These are phyloP conservation scores for Xylariaceae sp. DNA, from an alignment of 2,329 filamentous ascomycete species.

Conservation along the genomic window DNA sequence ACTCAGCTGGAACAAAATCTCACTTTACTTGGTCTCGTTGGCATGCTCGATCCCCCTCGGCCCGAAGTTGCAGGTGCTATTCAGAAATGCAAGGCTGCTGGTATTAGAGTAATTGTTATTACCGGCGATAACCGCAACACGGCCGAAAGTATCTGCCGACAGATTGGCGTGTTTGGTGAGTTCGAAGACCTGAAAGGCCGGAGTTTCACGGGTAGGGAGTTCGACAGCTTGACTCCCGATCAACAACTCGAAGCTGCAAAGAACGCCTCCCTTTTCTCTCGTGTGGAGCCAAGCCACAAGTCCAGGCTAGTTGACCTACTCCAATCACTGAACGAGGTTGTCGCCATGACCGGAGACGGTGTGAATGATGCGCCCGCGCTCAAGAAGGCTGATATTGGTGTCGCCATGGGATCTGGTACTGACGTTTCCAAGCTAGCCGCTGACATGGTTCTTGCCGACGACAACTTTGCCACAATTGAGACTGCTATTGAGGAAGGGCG, in stretches of 20 bases:
- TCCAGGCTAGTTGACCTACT: conserved; percentile 96
- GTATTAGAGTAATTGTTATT: conserved; percentile 95
- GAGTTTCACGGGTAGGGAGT: conserved; percentile 92
- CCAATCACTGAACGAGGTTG: conserved; percentile 87
- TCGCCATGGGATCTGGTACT: conserved; percentile 97
- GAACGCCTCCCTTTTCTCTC: conserved; percentile 86
- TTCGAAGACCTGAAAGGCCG: conserved; percentile 83
- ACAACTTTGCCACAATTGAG: conserved; percentile 98
- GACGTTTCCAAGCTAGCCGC: conserved; percentile 95
- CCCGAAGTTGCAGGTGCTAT: conserved; percentile 87
- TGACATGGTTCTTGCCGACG: conserved; percentile 97
- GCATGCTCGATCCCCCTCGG: conserved; percentile 94
- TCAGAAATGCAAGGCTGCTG: conserved; percentile 81
- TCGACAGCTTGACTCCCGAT: conserved; percentile 73
- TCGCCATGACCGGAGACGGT: conserved; percentile 98
- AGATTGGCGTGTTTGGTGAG: conserved; percentile 87
- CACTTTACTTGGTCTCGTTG: conserved; percentile 88
- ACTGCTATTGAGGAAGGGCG: conserved; percentile 93
- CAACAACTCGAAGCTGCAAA: conserved; percentile 83
- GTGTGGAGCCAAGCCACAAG: conserved; percentile 94
- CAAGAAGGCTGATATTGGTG: conserved; percentile 98
- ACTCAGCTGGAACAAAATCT: conserved; percentile 84
- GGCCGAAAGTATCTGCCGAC: conserved; percentile 93
- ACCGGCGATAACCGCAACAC: conserved; percentile 98
- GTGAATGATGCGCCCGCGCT: conserved; percentile 97